Conservation (phyloP, 345 rosid species). For the Erucastrum elatum region DNA sequence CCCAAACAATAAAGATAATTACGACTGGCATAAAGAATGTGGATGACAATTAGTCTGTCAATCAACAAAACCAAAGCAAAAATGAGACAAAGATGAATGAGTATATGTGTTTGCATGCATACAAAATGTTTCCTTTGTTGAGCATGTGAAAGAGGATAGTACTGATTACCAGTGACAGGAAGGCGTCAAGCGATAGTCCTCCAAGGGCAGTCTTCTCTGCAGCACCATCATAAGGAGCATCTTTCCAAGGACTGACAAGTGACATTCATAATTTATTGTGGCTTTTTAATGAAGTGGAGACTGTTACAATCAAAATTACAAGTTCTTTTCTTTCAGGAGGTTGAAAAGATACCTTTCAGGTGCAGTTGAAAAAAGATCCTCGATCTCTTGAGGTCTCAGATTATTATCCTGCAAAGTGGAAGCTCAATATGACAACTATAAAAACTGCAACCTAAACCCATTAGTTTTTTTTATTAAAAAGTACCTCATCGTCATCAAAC, state of each 20-base stretch:
- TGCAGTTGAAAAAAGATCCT: slow-evolving; percentile 92
- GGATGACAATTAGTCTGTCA: not conserved
- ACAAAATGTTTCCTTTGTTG: slow-evolving; percentile 14
- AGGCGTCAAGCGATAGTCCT: slow-evolving; percentile 77
- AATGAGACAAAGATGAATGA: not conserved
- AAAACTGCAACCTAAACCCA: slow-evolving; percentile 4
- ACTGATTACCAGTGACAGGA: slow-evolving; percentile 77
- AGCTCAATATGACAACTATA: slow-evolving; percentile 25
- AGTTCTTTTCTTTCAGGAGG: not conserved
- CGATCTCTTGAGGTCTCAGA: slow-evolving; percentile 74
- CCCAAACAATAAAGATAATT: not conserved
- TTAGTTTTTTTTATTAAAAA: not conserved
- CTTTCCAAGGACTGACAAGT: slow-evolving; percentile 45
- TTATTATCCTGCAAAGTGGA: slow-evolving; percentile 69
- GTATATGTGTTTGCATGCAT: slow-evolving; percentile 5
- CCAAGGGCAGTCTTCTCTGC: slow-evolving; percentile 85
- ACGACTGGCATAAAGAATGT: not conserved
- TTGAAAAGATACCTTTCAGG: slow-evolving; percentile 66
- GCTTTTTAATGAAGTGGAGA: slow-evolving; percentile 17
- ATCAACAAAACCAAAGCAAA: slow-evolving; percentile 10
- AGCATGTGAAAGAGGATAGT: slow-evolving; percentile 19
- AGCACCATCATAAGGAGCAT: slow-evolving; percentile 57
- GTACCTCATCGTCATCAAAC: slow-evolving; percentile 74
- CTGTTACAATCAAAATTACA: not conserved
- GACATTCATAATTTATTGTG: slow-evolving; percentile 11